phyloP scores from a whole-genome alignment of 1,139 yeast species.

The Hanseniaspora uvarum region DNA sequence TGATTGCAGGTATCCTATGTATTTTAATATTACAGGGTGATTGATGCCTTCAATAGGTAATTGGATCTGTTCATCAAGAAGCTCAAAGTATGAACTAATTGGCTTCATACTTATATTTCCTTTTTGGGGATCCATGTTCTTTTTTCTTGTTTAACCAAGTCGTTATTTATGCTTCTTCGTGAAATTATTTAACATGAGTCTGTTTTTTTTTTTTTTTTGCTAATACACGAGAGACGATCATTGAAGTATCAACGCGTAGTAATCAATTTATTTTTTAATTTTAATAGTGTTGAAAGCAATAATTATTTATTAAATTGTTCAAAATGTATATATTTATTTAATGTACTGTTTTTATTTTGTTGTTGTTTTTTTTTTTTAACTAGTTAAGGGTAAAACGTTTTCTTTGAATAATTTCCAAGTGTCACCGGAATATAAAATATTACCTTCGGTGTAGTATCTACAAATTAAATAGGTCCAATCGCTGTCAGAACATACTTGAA shows the following conservation, averaged over 20 bases:
- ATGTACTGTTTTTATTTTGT: no score
- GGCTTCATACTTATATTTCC: neutral
- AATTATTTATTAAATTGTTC: no score
- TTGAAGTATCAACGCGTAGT: no score
- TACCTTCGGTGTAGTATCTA: slow-evolving; percentile 57
- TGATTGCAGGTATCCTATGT: slow-evolving; percentile 63
- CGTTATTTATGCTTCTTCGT: no score
- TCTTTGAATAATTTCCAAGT: slow-evolving; percentile 36
- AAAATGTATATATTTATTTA: no score
- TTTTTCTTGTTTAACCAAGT: neutral
- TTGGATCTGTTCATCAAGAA: slow-evolving; percentile 25
- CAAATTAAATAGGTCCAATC: slow-evolving; percentile 52
- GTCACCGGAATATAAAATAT: slow-evolving; percentile 37
- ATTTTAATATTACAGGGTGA: slow-evolving; percentile 37
- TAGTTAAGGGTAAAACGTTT: slow-evolving; percentile 38
- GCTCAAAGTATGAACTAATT: slow-evolving; percentile 16
- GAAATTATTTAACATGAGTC: no score
- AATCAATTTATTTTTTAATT: no score
- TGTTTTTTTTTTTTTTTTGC: no score
- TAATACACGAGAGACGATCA: no score
- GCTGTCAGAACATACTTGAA: slow-evolving; percentile 40
- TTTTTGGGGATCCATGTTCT: neutral
- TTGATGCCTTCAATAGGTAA: slow-evolving; percentile 42
- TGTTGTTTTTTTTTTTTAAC: neutral
- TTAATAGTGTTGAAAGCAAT: no score